Evolutionary conservation across 108 stramenopile species (phyloP).

Genomic region (Nitzschia sp.): DNA sequence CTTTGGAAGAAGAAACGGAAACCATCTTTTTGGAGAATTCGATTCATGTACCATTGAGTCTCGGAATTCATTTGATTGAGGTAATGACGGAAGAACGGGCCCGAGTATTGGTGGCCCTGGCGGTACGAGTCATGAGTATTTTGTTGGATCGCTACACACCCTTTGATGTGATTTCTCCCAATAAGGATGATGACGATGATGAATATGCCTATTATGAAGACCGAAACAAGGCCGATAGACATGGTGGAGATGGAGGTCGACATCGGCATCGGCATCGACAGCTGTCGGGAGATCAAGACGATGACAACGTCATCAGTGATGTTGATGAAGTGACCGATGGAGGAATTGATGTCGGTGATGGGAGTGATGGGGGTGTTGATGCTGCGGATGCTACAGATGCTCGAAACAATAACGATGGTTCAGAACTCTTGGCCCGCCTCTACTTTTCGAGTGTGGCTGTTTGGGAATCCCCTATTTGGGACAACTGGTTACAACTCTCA

Average conservation of each 20-base stretch:
- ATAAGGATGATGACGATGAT: not conserved
- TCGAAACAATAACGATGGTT: not conserved
- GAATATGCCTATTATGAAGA: not conserved
- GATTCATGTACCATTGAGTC: constrained; percentile 1
- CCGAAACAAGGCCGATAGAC: too few species aligned
- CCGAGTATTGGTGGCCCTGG: not conserved
- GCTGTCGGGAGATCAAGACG: too few species aligned
- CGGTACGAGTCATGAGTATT: not conserved
- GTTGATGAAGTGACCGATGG: not conserved
- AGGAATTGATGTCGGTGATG: not conserved
- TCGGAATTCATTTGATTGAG: constrained; percentile 3
- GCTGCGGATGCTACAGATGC: too few species aligned
- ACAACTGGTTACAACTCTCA: constrained; percentile 4
- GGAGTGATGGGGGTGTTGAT: not conserved
- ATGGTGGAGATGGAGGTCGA: not conserved
- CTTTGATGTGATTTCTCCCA: constrained; percentile 7
- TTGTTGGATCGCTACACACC: constrained; percentile 9
- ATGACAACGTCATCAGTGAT: too few species aligned
- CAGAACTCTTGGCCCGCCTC: not conserved
- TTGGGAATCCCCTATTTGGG: constrained; percentile 1
- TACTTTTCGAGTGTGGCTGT: not conserved
- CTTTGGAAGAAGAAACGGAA: not conserved
- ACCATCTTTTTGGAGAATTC: not conserved
- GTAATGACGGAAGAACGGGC: not conserved
- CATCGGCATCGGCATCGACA: not conserved